These are phyloP conservation scores for Athelia psychrophila DNA, from an alignment of 1,284 basidiomycete genomes.

Conservation along the genomic window DNA sequence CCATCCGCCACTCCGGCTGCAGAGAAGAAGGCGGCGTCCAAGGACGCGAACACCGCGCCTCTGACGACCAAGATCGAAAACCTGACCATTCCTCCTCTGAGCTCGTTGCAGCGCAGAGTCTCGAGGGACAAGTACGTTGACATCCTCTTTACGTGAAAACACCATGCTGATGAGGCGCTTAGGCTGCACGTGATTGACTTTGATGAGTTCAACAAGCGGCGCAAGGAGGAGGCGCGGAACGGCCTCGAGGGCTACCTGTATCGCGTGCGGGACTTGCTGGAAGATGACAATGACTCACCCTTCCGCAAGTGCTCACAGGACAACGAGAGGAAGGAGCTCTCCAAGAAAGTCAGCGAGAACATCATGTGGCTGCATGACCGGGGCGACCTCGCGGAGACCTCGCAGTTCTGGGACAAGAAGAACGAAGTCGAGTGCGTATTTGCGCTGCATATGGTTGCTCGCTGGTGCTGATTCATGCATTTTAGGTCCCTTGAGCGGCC, in stretches of 20 bases:
- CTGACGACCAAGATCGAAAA: conserved; percentile 64
- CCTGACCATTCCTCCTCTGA: conserved; percentile 68
- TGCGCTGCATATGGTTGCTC: background rate
- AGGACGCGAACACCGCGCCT: conserved; percentile 51
- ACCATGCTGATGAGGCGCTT: background rate
- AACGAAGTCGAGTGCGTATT: conserved; percentile 75
- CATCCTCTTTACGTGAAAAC: background rate
- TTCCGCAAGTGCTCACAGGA: conserved; percentile 80
- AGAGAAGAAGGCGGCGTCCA: conserved; percentile 35
- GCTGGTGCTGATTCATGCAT: conserved; percentile 4
- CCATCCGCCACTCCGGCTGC: conserved; percentile 25
- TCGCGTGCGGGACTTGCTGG: conserved; percentile 81
- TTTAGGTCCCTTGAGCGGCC: conserved; percentile 76
- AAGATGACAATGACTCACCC: conserved; percentile 64
- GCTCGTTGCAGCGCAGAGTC: conserved; percentile 66
- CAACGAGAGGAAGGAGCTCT: conserved; percentile 67
- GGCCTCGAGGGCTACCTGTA: conserved; percentile 92
- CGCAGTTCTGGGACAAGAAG: conserved; percentile 71
- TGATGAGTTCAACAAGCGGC: conserved; percentile 75
- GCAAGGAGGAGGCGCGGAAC: conserved; percentile 90
- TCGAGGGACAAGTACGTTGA: conserved; percentile 67
- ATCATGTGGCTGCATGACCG: conserved; percentile 84
- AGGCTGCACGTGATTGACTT: conserved; percentile 80
- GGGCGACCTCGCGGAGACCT: conserved; percentile 82
- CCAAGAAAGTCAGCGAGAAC: conserved; percentile 64